phyloP scores from a whole-genome alignment of 2,329 filamentous ascomycete genomes.

The Fusarium redolens region DNA sequence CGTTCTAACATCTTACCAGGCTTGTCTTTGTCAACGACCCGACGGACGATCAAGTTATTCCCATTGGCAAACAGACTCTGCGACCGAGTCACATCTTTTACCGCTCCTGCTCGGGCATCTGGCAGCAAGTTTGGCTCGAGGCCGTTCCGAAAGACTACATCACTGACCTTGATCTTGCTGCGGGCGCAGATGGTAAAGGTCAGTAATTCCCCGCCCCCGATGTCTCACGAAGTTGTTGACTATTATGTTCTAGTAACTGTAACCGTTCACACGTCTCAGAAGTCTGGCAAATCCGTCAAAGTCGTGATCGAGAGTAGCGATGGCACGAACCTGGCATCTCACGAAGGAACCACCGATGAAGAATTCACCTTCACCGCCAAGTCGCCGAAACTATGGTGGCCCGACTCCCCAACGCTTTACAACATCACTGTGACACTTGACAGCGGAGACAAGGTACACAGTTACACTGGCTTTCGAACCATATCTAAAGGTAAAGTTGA shows the following conservation, averaged over 20 bases:
- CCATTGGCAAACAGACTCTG: conserved; percentile 73
- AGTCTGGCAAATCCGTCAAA: neutral
- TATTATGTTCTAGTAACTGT: conserved; percentile 1
- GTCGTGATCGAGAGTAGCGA: neutral
- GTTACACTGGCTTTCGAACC: conserved; percentile 77
- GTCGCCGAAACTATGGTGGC: conserved; percentile 72
- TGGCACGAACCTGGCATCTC: neutral
- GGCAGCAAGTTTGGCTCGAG: conserved; percentile 79
- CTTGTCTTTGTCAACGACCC: conserved; percentile 73
- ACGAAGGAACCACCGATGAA: conserved; percentile 53
- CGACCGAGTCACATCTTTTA: conserved; percentile 74
- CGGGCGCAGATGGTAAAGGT: conserved; percentile 52
- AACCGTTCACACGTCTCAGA: neutral
- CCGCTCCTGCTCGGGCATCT: conserved; percentile 78
- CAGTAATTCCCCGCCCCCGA: accelerated
- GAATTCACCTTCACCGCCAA: conserved; percentile 66
- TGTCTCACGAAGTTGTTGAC: neutral
- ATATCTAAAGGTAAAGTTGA: conserved; percentile 67
- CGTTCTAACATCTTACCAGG: neutral
- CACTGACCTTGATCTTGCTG: conserved; percentile 68
- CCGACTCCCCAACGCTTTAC: conserved; percentile 71
- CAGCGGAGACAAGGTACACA: conserved; percentile 63
- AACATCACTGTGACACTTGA: conserved; percentile 67
- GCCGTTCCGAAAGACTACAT: conserved; percentile 68
- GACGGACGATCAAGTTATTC: conserved; percentile 70